Evolutionary conservation across 2,329 filamentous ascomycete species (phyloP).

Genomic region (Hirsutella rhossiliensis): DNA sequence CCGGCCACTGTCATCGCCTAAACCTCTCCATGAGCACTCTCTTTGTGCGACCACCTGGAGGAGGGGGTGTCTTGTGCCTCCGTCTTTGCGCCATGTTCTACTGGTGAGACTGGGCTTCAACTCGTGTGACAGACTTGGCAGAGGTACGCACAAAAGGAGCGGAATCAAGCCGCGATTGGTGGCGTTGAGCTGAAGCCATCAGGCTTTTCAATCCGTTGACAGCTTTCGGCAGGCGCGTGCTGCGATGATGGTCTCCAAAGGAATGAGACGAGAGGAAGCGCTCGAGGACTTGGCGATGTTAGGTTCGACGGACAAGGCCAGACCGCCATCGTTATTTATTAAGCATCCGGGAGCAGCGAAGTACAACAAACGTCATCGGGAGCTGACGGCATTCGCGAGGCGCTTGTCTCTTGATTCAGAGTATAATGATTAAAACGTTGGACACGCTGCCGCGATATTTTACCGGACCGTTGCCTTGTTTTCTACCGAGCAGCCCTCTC

Average conservation of each 20-base stretch:
- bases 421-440: background rate
- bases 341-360: too few relatives aligned
- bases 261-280: background rate
- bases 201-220: background rate
- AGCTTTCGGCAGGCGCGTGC: background rate
- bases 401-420: too few relatives aligned
- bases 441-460: background rate
- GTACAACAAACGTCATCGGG: too few relatives aligned
- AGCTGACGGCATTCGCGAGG: too few relatives aligned
- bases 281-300: background rate
- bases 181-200: background rate
- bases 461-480: background rate
- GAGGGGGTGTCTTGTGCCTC: background rate
- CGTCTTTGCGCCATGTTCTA: background rate
- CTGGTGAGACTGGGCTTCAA: background rate
- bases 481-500: background rate
- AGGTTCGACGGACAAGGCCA: background rate
- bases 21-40: background rate
- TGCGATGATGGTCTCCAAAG: background rate
- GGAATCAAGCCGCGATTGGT: background rate
- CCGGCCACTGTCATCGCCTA: slow-evolving; percentile 1
- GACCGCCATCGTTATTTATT: background rate
- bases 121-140: background rate
- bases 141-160: background rate
- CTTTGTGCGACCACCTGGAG: slow-evolving; percentile 1